Percentiles rank a stretch among this genome's conserved stretches.
phyloP scores from a whole-genome alignment of 495 filamentous ascomycete species.

The Chaetomium cochliodes region DNA sequence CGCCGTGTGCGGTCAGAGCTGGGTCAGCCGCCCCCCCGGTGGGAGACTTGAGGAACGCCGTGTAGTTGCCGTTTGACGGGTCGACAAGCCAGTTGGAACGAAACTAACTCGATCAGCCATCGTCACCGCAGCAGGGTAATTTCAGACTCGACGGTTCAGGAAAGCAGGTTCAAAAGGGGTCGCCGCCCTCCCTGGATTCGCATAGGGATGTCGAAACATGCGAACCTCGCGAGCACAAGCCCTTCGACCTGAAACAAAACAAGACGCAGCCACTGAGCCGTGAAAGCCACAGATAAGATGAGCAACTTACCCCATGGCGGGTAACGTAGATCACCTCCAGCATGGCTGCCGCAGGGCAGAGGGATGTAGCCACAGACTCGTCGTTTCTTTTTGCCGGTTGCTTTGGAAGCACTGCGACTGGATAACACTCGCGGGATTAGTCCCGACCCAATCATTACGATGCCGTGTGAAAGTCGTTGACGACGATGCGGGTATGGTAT shows the following conservation, averaged over 20 bases:
- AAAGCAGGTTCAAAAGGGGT: neutral
- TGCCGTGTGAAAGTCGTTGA: neutral
- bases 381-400: conserved; percentile 3
- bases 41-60: conserved; percentile 65
- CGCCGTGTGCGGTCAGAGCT: conserved; percentile 81
- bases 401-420: conserved; percentile 6
- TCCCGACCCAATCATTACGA: neutral
- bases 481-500: neutral
- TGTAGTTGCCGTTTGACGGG: conserved; percentile 70
- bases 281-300: conserved; percentile 1
- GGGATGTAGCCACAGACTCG: neutral
- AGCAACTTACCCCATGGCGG: conserved; percentile 73
- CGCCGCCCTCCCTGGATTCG: neutral
- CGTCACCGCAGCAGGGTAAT: neutral
- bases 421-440: neutral
- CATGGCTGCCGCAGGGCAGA: conserved; percentile 15
- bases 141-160: neutral
- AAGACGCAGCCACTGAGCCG: neutral
- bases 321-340: conserved; percentile 82
- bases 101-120: conserved; percentile 56
- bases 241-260: conserved; percentile 9
- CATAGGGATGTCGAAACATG: conserved; percentile 3
- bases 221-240: neutral
- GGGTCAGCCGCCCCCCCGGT: conserved; percentile 85
- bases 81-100: conserved; percentile 87